Evolutionary conservation across 2,329 filamentous ascomycete genomes (phyloP).

Genomic region (Diaporthe sp.): DNA sequence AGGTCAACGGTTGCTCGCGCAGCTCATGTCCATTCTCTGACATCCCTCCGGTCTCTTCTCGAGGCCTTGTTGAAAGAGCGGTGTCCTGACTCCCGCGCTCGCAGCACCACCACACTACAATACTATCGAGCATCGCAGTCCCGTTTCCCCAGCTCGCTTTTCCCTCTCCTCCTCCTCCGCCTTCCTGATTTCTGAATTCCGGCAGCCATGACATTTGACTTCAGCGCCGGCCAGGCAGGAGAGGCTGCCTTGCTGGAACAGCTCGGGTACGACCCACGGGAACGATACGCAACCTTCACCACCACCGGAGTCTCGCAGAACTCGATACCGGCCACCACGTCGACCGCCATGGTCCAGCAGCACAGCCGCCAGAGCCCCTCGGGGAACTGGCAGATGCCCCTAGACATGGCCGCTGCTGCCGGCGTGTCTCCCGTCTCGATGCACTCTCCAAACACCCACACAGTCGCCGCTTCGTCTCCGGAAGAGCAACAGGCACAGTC

Average conservation of each 20-base stretch:
- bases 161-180: slow-evolving; percentile 45
- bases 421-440: slow-evolving; percentile 48
- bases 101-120: slow-evolving; percentile 56
- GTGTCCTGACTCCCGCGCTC: slow-evolving; percentile 55
- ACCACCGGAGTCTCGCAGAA: slow-evolving; percentile 51
- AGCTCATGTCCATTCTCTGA: slow-evolving; percentile 51
- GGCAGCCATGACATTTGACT: slow-evolving; percentile 70
- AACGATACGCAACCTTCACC: slow-evolving; percentile 65
- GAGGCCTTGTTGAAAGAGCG: slow-evolving; percentile 56
- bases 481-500: slow-evolving; percentile 64
- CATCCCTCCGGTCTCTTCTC: slow-evolving; percentile 48
- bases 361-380: slow-evolving; percentile 54
- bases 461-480: slow-evolving; percentile 63
- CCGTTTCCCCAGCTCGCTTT: slow-evolving; percentile 49
- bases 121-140: slow-evolving; percentile 59
- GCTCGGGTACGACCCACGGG: slow-evolving; percentile 68
- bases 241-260: slow-evolving; percentile 71
- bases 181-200: slow-evolving; percentile 45
- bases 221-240: slow-evolving; percentile 64
- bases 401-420: slow-evolving; percentile 57
- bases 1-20: slow-evolving; percentile 42
- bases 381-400: slow-evolving; percentile 63
- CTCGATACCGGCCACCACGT: slow-evolving; percentile 54
- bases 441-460: slow-evolving; percentile 55
- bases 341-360: slow-evolving; percentile 44